Percentiles rank a stretch among this genome's conserved stretches.
These are phyloP conservation scores for Fusarium sp. DNA, from an alignment of 2,329 filamentous ascomycete genomes.

Conservation along the genomic window DNA sequence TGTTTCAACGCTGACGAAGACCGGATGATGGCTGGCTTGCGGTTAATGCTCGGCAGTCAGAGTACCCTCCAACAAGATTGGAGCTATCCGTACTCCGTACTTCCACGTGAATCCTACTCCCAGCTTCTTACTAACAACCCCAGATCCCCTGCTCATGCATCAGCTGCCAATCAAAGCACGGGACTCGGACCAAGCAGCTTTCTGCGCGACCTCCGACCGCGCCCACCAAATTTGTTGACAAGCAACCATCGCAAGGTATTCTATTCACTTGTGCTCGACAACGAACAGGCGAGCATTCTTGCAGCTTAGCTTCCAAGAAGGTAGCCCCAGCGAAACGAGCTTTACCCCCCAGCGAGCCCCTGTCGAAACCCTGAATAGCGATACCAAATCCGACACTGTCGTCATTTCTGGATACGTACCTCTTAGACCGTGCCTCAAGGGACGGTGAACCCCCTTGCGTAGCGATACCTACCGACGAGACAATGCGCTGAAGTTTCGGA, in stretches of 20 bases:
- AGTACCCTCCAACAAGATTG: not conserved
- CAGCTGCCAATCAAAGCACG: constrained; percentile 45
- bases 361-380: constrained; percentile 10
- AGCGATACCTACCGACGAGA: constrained; percentile 29
- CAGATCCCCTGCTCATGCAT: constrained; percentile 41
- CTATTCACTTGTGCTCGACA: constrained; percentile 23
- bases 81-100: constrained; percentile 2
- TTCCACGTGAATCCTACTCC: constrained; percentile 41
- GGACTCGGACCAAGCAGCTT: constrained; percentile 36
- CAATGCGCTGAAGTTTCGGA: constrained; percentile 40
- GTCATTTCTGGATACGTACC: constrained; percentile 43
- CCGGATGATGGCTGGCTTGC: constrained; percentile 9
- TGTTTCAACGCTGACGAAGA: not conserved
- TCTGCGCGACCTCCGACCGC: constrained; percentile 30
- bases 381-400: constrained; percentile 30
- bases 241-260: constrained; percentile 32
- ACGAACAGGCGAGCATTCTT: constrained; percentile 24
- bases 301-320: constrained; percentile 18
- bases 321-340: constrained; percentile 13
- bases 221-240: constrained; percentile 47
- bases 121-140: constrained; percentile 13
- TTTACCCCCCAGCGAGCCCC: constrained; percentile 2
- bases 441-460: constrained; percentile 27
- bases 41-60: constrained; percentile 39
- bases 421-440: constrained; percentile 27